phyloP scores from a whole-genome alignment of 106 monocot species.

The Hemerocallis citrina region DNA sequence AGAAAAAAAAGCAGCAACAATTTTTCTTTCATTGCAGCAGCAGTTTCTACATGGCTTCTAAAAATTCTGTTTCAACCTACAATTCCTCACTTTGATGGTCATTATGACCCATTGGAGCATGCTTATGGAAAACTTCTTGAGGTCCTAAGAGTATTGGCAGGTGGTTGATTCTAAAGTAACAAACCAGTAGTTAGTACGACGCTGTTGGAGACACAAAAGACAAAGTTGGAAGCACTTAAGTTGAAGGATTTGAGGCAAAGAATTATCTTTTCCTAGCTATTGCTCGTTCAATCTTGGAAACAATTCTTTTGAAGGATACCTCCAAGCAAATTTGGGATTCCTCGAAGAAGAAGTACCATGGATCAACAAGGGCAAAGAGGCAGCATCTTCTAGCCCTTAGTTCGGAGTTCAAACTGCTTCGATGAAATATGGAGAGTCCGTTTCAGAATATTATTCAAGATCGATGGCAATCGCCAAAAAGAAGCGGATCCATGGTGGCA shows the following conservation, averaged over 20 bases:
- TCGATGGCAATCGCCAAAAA: neutral
- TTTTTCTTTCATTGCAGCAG: no score
- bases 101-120: no score
- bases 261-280: constrained; percentile 3
- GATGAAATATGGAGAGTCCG: neutral
- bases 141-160: no score
- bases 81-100: no score
- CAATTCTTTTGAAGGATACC: neutral
- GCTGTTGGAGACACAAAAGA: neutral
- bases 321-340: constrained; percentile 1
- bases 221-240: neutral
- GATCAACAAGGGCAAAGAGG: neutral
- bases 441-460: neutral
- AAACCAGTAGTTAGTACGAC: neutral
- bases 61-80: no score
- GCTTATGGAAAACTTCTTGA: no score
- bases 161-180: no score
- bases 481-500: neutral
- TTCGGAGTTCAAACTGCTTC: neutral
- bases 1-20: no score
- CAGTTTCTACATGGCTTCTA: no score
- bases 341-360: neutral
- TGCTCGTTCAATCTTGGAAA: constrained; percentile 6
- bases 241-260: constrained; percentile 1
- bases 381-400: neutral